Conservation (phyloP, 106 monocot species). For the Phalaenopsis aphrodite region DNA sequence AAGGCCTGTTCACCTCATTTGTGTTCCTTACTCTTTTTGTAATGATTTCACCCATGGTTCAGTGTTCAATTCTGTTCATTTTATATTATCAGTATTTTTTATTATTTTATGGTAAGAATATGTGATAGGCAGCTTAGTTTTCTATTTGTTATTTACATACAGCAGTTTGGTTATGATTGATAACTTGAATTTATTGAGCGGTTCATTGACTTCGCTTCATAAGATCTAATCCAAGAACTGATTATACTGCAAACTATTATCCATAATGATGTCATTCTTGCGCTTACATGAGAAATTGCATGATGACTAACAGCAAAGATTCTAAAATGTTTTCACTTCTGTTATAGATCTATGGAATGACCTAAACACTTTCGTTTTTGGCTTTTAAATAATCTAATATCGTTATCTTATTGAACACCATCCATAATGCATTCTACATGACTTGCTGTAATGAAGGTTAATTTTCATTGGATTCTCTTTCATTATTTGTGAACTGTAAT, state of each 20-base stretch:
- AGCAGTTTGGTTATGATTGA: background rate
- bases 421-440: background rate
- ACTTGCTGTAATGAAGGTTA: background rate
- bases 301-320: background rate
- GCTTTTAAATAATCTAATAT: background rate
- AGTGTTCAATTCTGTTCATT: background rate
- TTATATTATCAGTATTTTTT: background rate
- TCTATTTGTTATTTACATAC: background rate
- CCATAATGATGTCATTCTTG: background rate
- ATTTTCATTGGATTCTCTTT: background rate
- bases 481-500: background rate
- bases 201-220: background rate
- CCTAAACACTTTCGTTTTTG: background rate
- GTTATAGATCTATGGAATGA: background rate
- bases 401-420: background rate
- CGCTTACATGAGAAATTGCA: background rate
- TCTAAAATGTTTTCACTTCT: background rate
- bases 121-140: background rate
- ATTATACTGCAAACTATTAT: background rate
- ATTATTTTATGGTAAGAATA: background rate
- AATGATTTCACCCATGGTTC: background rate
- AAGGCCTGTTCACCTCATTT: background rate
- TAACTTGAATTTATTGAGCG: background rate
- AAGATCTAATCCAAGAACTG: background rate
- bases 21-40: background rate